Evolutionary conservation across 2,329 filamentous ascomycete species (phyloP), one percentile per base, ranked within the genome.

Genomic region (Rhexocercosporidium sp.): DNA sequence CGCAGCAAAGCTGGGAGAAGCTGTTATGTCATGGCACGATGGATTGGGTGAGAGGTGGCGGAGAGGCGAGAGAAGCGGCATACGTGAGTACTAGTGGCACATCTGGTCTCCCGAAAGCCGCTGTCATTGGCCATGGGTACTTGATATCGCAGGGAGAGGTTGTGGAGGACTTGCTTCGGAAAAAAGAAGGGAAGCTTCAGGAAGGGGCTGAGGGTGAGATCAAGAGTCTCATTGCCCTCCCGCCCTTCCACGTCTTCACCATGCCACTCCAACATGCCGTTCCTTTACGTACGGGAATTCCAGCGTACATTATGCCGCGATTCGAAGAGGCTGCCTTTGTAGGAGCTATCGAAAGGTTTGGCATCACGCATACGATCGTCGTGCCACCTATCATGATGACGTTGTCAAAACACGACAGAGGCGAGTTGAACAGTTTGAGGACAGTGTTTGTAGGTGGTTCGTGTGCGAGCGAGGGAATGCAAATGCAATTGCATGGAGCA

Each of bases 251-350:
- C 73, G 78, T 95, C 12, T 89, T 88, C 75, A 92, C 94, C 76
- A 81, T 96, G 27, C 93, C 93, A 0, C 87, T 93, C 79, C 93
- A 91, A 73, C 90, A 92, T 75, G 88, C 88, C 12, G 89, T 87
- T 76, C 88, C 86, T 16, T 92, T 96, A 80, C 89, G 89, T 6
- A 77, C 84, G 56, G 81, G 83, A 27, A 80, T 87, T 1, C 88
- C 90, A 0, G 85, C 92, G 12, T 96, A 94, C 78, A 82, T 95
- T 67, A 94, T 96, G 91, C 81, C 86, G 2, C 85, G 86, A 61
- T 96, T 94, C 77, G 89, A 94, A 75, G 92, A 94, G 68, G 73
- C 87, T 65, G 84, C 88, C 75, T 88, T 94, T 84, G 82, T 96
- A 53, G 81, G 86, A 65, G 84, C 90, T 74, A 84, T 93, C 29